Base-by-base conservation (phyloP, 495 filamentous ascomycete species). In the Penicillium crystallinum region DNA sequence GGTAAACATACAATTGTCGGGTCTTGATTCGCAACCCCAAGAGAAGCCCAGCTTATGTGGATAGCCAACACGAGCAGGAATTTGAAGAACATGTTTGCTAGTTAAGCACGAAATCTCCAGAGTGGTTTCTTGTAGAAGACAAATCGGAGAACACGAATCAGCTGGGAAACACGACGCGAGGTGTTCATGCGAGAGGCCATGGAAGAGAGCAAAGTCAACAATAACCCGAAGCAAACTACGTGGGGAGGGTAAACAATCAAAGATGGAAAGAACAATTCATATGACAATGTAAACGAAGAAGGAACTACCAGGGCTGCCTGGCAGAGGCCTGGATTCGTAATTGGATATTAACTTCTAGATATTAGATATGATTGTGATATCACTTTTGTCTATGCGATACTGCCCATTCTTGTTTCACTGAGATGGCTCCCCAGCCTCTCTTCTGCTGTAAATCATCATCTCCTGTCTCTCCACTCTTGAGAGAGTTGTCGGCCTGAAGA, bases 1-100 rank as follows among this genome's bases (percentile, higher is more conserved):
- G 29, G 36, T 15, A 40, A 40, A 40, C 47, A 40, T 25, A 49
- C 47, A 31, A 49, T 19, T 15, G 47, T 49, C 15, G 12, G 8
- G 7, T 38, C 36, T 15, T 33, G 14, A n/a, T 42, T n/a, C 12
- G 47, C 36, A 8, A 33, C 0, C 5, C 36, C 47, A 30, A 31
- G 36, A 49, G 27, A 17, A 22, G 38, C 6, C 47, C 47, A 49
- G 47, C 27, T 21, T 3, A 49, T 17, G 18, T 49, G 47, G 14
- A 49, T 33, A 17, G 3, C 17, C 4, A 38, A n/a, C 0, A n/a
- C 12, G 18, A 49, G 36, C 22, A 31, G 47, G 11, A 22, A 49
- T 33, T 17, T 31, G 27, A 29, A 22, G 0, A 40, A 15, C 47
- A 49, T 49, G 9, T 19, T 33, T 30, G 46, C 10, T 23, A 21